Percentiles rank a stretch among this genome's conserved stretches.
Conservation (phyloP, 2,329 filamentous ascomycete genomes). For the Thelonectria rubi region DNA sequence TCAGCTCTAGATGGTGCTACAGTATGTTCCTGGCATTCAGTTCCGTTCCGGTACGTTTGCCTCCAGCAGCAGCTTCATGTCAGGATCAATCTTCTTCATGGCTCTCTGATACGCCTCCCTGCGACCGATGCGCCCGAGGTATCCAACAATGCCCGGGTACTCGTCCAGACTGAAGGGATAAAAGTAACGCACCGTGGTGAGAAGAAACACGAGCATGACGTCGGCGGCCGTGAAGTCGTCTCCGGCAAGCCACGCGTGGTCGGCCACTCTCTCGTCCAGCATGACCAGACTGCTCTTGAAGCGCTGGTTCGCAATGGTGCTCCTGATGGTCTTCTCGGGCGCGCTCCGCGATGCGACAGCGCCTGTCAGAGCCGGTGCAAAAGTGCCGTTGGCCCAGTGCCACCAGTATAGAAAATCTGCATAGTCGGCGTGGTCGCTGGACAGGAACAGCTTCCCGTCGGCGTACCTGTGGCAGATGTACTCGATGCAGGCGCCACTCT, state of each 20-base stretch:
- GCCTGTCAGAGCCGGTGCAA: slow-evolving; percentile 52
- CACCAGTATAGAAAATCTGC: slow-evolving; percentile 72
- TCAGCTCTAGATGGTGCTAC: background rate
- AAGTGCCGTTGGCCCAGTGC: slow-evolving; percentile 62
- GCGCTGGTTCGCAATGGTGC: slow-evolving; percentile 45
- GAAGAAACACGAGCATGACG: slow-evolving; percentile 67
- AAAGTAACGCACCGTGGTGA: slow-evolving; percentile 70
- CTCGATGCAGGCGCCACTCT: slow-evolving; percentile 67
- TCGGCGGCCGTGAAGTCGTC: slow-evolving; percentile 71
- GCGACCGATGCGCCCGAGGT: slow-evolving; percentile 53
- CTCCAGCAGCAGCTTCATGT: slow-evolving; percentile 43
- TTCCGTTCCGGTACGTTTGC: background rate
- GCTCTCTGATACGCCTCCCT: slow-evolving; percentile 58
- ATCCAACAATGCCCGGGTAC: slow-evolving; percentile 56
- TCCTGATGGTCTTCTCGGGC: slow-evolving; percentile 34
- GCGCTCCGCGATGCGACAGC: slow-evolving; percentile 46
- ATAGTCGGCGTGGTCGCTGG: slow-evolving; percentile 58
- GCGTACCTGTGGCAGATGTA: slow-evolving; percentile 68
- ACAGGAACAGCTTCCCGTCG: slow-evolving; percentile 57
- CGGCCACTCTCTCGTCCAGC: slow-evolving; percentile 59
- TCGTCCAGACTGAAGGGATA: slow-evolving; percentile 51
- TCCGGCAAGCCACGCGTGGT: slow-evolving; percentile 66
- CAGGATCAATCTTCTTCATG: slow-evolving; percentile 60
- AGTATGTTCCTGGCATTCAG: background rate
- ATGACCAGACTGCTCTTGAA: slow-evolving; percentile 55